Base-by-base conservation (phyloP, 805 yeast genomes). In the Wickerhamiella qilinensis region DNA sequence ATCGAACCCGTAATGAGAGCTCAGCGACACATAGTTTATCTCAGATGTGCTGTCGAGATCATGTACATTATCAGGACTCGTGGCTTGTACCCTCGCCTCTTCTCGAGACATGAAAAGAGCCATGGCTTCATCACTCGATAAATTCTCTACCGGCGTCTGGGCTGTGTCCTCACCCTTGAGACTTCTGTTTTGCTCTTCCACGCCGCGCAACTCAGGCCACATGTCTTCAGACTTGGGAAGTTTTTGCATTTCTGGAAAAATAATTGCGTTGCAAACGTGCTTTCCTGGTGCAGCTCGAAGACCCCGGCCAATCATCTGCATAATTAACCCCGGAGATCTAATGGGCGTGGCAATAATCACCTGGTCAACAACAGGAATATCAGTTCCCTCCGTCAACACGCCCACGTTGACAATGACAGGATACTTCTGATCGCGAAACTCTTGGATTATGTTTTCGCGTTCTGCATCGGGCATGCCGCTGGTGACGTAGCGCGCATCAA, bases 231-330 rank as follows among this genome's bases (percentile, higher is more conserved):
- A n/a, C n/a, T 29, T 15, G 8, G 31, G 27, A 9, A 29, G 16
- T 16, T 29, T 29, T 9, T 9, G 11, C n/a, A 47, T 36, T n/a
- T 44, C 45, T 2, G 43, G 29, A 25, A 50, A 50, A 14, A 41
- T 17, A 4, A 83, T 66, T 4, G 86, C 66, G 48, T 77, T 78
- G 50, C 96, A 84, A 42, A 64, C 60, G 2, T 64, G 55, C 51
- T 86, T 86, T 0, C 67, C 71, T 2, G 65, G 60, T 48, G 73
- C 74, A 12, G 71, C 46, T 28, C 97, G 59, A 30, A 86, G 58
- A 0, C 96, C 97, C 40, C 97, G 64, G 0, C 97, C 97, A 16
- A 86, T 68, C 94, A 86, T 86, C 53, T 86, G 97, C 15, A 75
- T 66, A 28, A 83, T 57, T 32, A 86, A 58, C 0, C 79, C 72